A percentile compares a stretch with the other conserved stretches of the same genome.
Conservation (phyloP, 2,329 filamentous ascomycete species). For the Aureobasidium uvarum region DNA sequence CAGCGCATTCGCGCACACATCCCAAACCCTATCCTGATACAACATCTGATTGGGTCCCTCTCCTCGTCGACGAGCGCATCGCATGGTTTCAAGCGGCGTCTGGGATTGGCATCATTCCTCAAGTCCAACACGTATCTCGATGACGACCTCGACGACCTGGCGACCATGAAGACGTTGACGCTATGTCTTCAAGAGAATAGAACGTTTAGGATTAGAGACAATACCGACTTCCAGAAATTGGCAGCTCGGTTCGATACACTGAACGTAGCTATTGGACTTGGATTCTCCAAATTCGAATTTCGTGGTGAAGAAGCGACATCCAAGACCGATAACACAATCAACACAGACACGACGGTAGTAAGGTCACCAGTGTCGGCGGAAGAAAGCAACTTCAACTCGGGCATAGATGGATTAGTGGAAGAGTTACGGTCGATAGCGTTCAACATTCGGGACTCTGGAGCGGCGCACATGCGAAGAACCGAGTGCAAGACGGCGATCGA, state of each 20-base stretch:
- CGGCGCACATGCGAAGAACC: slow-evolving; percentile 67
- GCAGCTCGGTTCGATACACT: slow-evolving; percentile 65
- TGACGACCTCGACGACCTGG: background rate
- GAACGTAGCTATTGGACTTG: slow-evolving; percentile 72
- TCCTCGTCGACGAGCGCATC: slow-evolving; percentile 53
- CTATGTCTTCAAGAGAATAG: slow-evolving; percentile 30
- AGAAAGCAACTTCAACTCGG: slow-evolving; percentile 62
- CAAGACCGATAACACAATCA: slow-evolving; percentile 1
- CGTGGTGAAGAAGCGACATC: slow-evolving; percentile 25
- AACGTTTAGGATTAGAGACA: slow-evolving; percentile 52
- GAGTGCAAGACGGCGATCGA: slow-evolving; percentile 76
- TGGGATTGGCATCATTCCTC: slow-evolving; percentile 66
- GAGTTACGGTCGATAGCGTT: slow-evolving; percentile 57
- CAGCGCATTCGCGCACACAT: slow-evolving; percentile 37
- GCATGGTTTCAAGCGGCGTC: slow-evolving; percentile 62
- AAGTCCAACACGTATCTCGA: slow-evolving; percentile 26
- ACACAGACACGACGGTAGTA: background rate
- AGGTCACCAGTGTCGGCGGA: slow-evolving; percentile 32
- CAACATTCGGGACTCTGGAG: slow-evolving; percentile 71
- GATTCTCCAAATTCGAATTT: slow-evolving; percentile 40
- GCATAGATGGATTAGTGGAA: slow-evolving; percentile 65
- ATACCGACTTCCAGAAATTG: slow-evolving; percentile 68
- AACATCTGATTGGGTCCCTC: slow-evolving; percentile 59
- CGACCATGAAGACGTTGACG: slow-evolving; percentile 13
- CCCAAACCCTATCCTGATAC: slow-evolving; percentile 53